A percentile compares a stretch with the other conserved stretches of the same genome.
phyloP scores from a whole-genome alignment of 257 asterid species.

The Hygrophila difformis region DNA sequence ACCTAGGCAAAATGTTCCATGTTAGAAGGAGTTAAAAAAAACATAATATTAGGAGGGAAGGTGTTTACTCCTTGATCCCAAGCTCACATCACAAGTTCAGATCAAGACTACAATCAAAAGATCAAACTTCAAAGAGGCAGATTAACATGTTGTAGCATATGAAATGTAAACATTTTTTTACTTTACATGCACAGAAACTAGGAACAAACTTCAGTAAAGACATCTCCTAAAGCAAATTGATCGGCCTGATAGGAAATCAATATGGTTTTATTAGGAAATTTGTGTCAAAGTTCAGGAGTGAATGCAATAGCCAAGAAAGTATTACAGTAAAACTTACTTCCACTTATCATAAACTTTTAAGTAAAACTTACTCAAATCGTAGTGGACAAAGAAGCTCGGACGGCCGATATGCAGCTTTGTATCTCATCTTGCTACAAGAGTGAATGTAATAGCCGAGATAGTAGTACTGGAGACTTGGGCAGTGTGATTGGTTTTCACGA shows the following conservation, averaged over 20 bases:
- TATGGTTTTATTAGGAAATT: no score
- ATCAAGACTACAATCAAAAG: no score
- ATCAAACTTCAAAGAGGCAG: no score
- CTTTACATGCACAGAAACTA: slow-evolving; percentile 1
- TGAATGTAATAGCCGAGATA: slow-evolving; percentile 98
- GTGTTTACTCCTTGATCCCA: neutral
- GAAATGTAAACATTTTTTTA: neutral
- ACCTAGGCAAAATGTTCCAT: slow-evolving; percentile 35
- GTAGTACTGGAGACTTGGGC: slow-evolving; percentile 88
- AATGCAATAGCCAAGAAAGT: no score
- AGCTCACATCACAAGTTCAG: no score
- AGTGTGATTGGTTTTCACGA: slow-evolving; percentile 52
- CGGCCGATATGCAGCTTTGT: slow-evolving; percentile 88
- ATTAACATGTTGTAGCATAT: neutral
- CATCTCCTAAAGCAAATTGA: no score
- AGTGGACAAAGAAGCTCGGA: slow-evolving; percentile 98
- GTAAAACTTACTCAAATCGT: slow-evolving; percentile 68
- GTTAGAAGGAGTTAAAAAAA: slow-evolving; percentile 13
- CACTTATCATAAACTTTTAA: no score
- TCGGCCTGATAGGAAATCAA: no score
- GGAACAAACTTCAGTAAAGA: no score
- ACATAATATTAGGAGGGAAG: neutral
- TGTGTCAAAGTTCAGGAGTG: no score
- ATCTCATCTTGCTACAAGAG: slow-evolving; percentile 94
- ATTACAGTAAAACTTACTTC: no score